These are phyloP conservation scores for Blakeslea trispora DNA, from an alignment of 371 early-diverging fungal species.

Conservation along the genomic window DNA sequence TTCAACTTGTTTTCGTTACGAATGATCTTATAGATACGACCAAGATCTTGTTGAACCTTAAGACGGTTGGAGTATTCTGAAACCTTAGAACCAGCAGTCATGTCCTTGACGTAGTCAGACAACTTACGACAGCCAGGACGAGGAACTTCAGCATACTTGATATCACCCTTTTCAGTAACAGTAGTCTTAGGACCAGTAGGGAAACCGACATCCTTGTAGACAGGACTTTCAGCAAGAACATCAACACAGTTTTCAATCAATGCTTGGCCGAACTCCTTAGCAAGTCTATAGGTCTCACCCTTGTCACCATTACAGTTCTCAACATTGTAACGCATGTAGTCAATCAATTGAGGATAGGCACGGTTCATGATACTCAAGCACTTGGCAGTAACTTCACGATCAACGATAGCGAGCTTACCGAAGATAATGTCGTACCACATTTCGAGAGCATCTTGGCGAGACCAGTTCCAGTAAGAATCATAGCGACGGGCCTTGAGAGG, in stretches of 20 bases:
- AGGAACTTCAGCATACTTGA: constrained; percentile 81
- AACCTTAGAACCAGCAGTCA: constrained; percentile 72
- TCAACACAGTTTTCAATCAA: constrained; percentile 88
- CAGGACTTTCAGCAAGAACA: constrained; percentile 74
- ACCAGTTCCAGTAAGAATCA: constrained; percentile 98
- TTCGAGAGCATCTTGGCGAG: constrained; percentile 88
- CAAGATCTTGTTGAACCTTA: constrained; percentile 77
- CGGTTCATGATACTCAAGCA: constrained; percentile 94
- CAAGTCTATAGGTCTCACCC: constrained; percentile 82
- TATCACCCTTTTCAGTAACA: constrained; percentile 79
- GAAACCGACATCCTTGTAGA: constrained; percentile 80
- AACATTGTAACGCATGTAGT: constrained; percentile 87
- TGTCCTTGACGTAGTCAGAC: constrained; percentile 71
- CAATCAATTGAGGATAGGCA: constrained; percentile 76
- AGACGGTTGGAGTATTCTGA: constrained; percentile 72
- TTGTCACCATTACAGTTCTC: constrained; percentile 72
- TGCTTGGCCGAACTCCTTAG: constrained; percentile 79
- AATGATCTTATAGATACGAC: constrained; percentile 79
- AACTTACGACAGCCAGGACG: constrained; percentile 69
- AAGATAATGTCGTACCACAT: constrained; percentile 93
- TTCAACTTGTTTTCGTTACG: constrained; percentile 75
- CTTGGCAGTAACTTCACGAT: constrained; percentile 92
- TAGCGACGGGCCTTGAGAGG: constrained; percentile 85
- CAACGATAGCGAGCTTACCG: constrained; percentile 86
- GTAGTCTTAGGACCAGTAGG: constrained; percentile 85